Base-by-base conservation (phyloP, 495 filamentous ascomycete species). In the Amphirosellinia nigrospora region DNA sequence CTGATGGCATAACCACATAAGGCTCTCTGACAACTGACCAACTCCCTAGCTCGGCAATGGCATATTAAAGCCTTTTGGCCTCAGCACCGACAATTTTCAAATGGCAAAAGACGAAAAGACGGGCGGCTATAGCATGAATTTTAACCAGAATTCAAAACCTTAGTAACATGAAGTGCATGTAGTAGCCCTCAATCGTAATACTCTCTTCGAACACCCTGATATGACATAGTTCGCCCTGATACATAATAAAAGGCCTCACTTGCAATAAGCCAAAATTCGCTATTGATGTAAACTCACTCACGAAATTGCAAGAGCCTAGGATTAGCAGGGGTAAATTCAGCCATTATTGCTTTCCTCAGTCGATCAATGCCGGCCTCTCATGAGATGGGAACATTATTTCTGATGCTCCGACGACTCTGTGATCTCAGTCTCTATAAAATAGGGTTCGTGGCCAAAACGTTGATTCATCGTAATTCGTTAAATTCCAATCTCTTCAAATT, bases 71-170 rank as follows among this genome's bases (percentile, higher is more conserved):
- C 95, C 95, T 1, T 99, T 98, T 82, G 95, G 95, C 21, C 81
- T 99, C 65, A 94, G 89, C 34, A 98, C 95, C 16, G 90, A 97
- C 21, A 95, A 93, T 76, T 99, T 99, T 81, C 89, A 97, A 45
- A 94, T 98, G 84, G 88, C 91, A 7, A 94, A 97, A 79, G 94
- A 97, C 73, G 92, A 93, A 72, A 91, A 90, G 68, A 93, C 91
- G 6, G 95, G 95, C 9, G 94, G 92, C 21, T 98, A 98, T 80
- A 97, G 90, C 79, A 90, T 98, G 89, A 93, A 93, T 71, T 97
- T 98, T 70, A 82, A 88, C 26, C 75, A 78, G 38, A 69, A 73
- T 32, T 50, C 32, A 70, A 71, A 71, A 45, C 21, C n/a, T n/a
- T 23, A 53, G 36, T 41, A 46, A 46, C 15, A 30, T 9, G 10